These are phyloP conservation scores for Echinochloa phyllopogon DNA, from an alignment of 176 grass and related monocot genomes.

Conservation along the genomic window DNA sequence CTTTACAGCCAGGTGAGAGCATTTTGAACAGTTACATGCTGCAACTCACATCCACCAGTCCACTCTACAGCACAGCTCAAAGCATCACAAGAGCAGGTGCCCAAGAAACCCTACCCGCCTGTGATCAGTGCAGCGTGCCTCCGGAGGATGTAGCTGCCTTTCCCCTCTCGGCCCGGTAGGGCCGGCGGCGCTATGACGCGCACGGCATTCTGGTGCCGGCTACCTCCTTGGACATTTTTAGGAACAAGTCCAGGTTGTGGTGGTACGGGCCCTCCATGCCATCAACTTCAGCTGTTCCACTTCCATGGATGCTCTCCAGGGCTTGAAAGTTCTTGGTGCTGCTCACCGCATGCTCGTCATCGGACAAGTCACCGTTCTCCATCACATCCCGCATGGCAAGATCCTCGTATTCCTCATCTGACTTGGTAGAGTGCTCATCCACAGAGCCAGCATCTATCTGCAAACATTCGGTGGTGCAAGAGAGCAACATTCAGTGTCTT, in stretches of 20 bases:
- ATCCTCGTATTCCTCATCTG: conserved; percentile 90
- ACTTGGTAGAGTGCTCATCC: conserved; percentile 83
- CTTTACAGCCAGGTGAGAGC: neutral
- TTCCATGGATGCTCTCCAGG: conserved; percentile 8
- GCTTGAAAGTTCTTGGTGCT: neutral
- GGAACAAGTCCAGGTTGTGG: conserved; percentile 58
- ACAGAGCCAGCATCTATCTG: conserved; percentile 92
- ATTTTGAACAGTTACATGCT: neutral
- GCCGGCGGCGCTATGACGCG: neutral
- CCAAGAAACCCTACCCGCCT: neutral
- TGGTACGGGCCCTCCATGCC: conserved; percentile 23
- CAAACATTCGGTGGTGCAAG: neutral
- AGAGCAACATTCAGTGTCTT: conserved; percentile 5
- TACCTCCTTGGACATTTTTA: conserved; percentile 51
- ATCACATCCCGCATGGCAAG: conserved; percentile 74
- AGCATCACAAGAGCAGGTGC: conserved; percentile 1
- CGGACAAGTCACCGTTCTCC: conserved; percentile 58
- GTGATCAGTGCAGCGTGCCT: neutral
- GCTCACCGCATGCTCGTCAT: conserved; percentile 44
- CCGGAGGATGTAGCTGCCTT: neutral
- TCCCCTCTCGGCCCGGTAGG: neutral
- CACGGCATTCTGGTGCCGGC: conserved; percentile 29
- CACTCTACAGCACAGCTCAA: neutral
- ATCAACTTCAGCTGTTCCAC: neutral
- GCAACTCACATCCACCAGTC: neutral